Base-by-base conservation (phyloP, 2,329 filamentous ascomycete genomes). In the Alternaria rosae region DNA sequence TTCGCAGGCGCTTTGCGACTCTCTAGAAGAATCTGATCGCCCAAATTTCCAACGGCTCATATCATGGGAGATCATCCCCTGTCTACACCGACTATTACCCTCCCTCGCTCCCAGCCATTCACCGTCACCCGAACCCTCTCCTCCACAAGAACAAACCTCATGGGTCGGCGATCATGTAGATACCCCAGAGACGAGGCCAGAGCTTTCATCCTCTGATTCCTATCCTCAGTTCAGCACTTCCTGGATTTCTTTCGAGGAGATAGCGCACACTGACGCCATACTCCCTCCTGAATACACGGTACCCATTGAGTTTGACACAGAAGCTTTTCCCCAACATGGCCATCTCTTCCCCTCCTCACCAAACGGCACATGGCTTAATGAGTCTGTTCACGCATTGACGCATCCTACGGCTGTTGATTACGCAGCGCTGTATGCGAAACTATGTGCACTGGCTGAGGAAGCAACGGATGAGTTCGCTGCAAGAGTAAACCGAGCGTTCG, bases 401-500 rank as follows among this genome's bases (percentile, higher is more conserved):
- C 47, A 57, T 15, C 52, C 52, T 13, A 50, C 54, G 0, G n/a
- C 38, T 8, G 26, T 63, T 50, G 55, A 45, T 30, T 17, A 43
- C 25, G n/a, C 26, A n/a, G 55, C 54, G 4, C 13, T 58, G 1
- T 47, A 15, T 32, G 26, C 17, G 5, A 44, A 17, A 23, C 17
- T 67, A 8, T 26, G 25, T 41, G 32, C 32, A 12, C 8, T 62
- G 6, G 55, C 25, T 4, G 52, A 64, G 11, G 25, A 43, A 7
- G 56, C 61, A 15, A 42, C 65, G 1, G 54, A 55, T 3, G 21
- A 35, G 6, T 4, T 67, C 15, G 41, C 4, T 20, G 42, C 10
- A 8, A 15, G 52, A 1, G 9, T 73, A 9, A 69, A 71, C 23
- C 52, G 41, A 5, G 66, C 57, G 0, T 64, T 65, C n/a, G 54